Conservation (phyloP, 1,284 basidiomycete genomes). For the Entoloma clypeatum region DNA sequence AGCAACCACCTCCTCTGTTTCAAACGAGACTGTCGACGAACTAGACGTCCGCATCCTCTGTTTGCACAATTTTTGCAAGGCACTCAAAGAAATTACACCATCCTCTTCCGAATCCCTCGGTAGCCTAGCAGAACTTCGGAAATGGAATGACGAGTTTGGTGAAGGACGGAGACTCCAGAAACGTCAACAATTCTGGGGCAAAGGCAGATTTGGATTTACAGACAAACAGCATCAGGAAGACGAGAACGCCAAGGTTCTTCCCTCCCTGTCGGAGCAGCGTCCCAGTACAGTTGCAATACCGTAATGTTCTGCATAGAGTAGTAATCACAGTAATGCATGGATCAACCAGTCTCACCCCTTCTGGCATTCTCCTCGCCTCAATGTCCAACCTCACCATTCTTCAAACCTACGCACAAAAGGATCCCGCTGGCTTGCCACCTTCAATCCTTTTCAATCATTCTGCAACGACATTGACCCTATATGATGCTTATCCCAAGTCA, state of each 20-base stretch:
- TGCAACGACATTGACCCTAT: slow-evolving; percentile 65
- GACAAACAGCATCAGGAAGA: slow-evolving; percentile 34
- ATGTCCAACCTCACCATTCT: slow-evolving; percentile 55
- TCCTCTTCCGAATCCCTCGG: slow-evolving; percentile 81
- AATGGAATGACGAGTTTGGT: slow-evolving; percentile 92
- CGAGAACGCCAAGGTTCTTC: slow-evolving; percentile 44
- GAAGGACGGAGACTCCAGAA: slow-evolving; percentile 65
- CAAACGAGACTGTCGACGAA: slow-evolving; percentile 12
- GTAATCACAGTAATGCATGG: too few relatives aligned
- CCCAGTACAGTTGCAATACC: neutral
- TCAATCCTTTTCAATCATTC: slow-evolving; percentile 63
- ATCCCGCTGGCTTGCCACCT: slow-evolving; percentile 53
- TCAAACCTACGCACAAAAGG: slow-evolving; percentile 56
- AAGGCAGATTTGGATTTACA: slow-evolving; percentile 69
- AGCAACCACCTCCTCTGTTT: slow-evolving; percentile 6
- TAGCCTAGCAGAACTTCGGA: slow-evolving; percentile 75
- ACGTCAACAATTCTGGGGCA: slow-evolving; percentile 68
- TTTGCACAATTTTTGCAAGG: slow-evolving; percentile 72
- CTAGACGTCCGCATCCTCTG: slow-evolving; percentile 43
- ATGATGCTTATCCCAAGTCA: slow-evolving; percentile 84
- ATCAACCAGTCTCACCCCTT: too few relatives aligned
- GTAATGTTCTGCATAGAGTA: neutral
- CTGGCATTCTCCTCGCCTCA: neutral
- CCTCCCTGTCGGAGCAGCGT: slow-evolving; percentile 5
- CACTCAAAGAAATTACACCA: slow-evolving; percentile 82